phyloP scores from a whole-genome alignment of 768 basidiomycete genomes.

The Podaxis sp. region DNA sequence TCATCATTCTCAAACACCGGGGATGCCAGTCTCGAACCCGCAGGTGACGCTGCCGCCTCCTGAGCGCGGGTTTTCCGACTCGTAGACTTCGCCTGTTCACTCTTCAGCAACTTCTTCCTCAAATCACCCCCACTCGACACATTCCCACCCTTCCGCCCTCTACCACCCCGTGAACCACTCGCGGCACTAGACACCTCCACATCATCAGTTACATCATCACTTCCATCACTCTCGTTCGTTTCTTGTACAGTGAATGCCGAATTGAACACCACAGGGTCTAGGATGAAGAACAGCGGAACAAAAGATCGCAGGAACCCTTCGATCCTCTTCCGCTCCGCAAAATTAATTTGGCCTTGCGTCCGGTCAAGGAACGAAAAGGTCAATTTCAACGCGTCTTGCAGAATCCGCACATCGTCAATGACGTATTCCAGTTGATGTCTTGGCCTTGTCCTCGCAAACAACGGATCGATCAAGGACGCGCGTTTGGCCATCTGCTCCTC shows the following conservation, averaged over 20 bases:
- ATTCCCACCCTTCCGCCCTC: slow-evolving; percentile 12
- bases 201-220: slow-evolving; percentile 49
- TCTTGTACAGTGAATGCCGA: slow-evolving; percentile 64
- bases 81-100: slow-evolving; percentile 75
- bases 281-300: slow-evolving; percentile 74
- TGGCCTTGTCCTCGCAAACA: slow-evolving; percentile 60
- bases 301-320: slow-evolving; percentile 80
- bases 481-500: slow-evolving; percentile 80
- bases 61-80: slow-evolving; percentile 56
- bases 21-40: slow-evolving; percentile 61
- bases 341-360: slow-evolving; percentile 69
- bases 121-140: slow-evolving; percentile 53
- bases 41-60: slow-evolving; percentile 46
- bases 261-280: slow-evolving; percentile 70
- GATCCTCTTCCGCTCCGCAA: slow-evolving; percentile 73
- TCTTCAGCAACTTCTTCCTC: slow-evolving; percentile 78
- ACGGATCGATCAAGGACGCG: slow-evolving; percentile 55
- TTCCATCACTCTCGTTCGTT: slow-evolving; percentile 52
- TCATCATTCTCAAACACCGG: slow-evolving; percentile 52
- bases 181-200: slow-evolving; percentile 33
- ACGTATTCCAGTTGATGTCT: slow-evolving; percentile 80
- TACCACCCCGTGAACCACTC: slow-evolving; percentile 9
- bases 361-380: slow-evolving; percentile 90
- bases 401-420: slow-evolving; percentile 68
- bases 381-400: slow-evolving; percentile 89